Evolutionary conservation across 2,329 filamentous ascomycete species (phyloP), one percentile per base, ranked within the genome.

Genomic region (Meredithiella fracta): DNA sequence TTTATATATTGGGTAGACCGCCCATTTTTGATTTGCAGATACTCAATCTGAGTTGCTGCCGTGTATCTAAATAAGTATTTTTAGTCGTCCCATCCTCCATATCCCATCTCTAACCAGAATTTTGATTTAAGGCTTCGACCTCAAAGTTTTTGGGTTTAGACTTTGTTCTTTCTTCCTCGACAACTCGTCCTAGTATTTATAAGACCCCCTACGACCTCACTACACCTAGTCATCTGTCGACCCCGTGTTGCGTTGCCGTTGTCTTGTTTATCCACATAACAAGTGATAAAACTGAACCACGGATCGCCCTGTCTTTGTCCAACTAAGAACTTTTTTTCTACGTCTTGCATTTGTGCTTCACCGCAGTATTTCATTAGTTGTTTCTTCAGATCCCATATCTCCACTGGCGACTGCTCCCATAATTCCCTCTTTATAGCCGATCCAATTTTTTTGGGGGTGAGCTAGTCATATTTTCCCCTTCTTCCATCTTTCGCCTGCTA

Each of bases 1-100:
- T 57, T 54, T 54, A 50, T 56, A 56, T 53, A 56, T 31, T 23
- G 47, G 34, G 44, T 44, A 34, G 2, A 5, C 31, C 50, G 47
- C 54, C 54, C 54, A 51, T 34, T 49, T 22, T 11, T 9, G 17
- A 7, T 52, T 15, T 9, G 1, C 7, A 37, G 15, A 23, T 25
- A 22, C 11, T 11, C 23, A 11, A 11, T 40, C n/a, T n/a, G n/a
- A n/a, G 44, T 17, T 20, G 42, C 15, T 22, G 20, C 15, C 9
- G n/a, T 34, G 5, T 34, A 8, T 49, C 23, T 23, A 9, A n/a
- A 11, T 20, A 42, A 25, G 44, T 49, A 23, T 20, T 15, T 20
- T 20, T 20, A 3, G 25, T 49, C 22, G 15, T 49, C 44, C 44
- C 44, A 49, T 42, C 38, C 6, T n/a, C 15, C n/a, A n/a, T 15